phyloP scores from a whole-genome alignment of 768 basidiomycete genomes.

The Lactarius akahatsu region DNA sequence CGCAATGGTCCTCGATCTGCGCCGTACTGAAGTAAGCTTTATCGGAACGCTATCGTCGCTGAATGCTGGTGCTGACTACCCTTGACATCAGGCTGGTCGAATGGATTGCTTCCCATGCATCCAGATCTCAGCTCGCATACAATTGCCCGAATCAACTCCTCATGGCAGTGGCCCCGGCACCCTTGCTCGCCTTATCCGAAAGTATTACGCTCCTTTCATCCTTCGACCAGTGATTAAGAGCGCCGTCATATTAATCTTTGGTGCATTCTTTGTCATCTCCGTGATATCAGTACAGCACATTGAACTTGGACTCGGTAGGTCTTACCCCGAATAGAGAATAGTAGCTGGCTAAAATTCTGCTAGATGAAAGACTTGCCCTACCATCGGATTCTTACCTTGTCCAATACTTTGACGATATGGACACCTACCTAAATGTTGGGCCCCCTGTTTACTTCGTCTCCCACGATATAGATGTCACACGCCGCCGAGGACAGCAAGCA shows the following conservation, averaged over 20 bases:
- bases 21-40: conserved; percentile 72
- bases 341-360: not conserved
- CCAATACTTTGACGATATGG: conserved; percentile 85
- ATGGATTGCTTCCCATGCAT: conserved; percentile 95
- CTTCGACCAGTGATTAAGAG: conserved; percentile 78
- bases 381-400: conserved; percentile 93
- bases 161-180: conserved; percentile 56
- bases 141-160: conserved; percentile 58
- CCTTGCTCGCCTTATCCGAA: conserved; percentile 80
- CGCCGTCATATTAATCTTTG: conserved; percentile 66
- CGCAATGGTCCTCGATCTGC: conserved; percentile 81
- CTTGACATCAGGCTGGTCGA: conserved; percentile 60
- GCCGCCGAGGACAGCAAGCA: conserved; percentile 69
- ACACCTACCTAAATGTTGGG: conserved; percentile 86
- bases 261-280: conserved; percentile 79
- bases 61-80: conserved; percentile 10
- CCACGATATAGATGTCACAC: conserved; percentile 63
- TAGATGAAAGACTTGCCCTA: conserved; percentile 87
- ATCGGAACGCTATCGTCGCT: not conserved
- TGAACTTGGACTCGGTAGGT: conserved; percentile 84
- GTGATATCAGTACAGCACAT: conserved; percentile 92
- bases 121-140: conserved; percentile 70
- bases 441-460: conserved; percentile 98
- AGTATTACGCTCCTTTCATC: conserved; percentile 85
- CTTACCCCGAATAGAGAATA: not conserved